A percentile compares a stretch with the other conserved stretches of the same genome.
These are phyloP conservation scores for Fusarium sororula DNA, from an alignment of 2,329 filamentous ascomycete species.

Conservation along the genomic window DNA sequence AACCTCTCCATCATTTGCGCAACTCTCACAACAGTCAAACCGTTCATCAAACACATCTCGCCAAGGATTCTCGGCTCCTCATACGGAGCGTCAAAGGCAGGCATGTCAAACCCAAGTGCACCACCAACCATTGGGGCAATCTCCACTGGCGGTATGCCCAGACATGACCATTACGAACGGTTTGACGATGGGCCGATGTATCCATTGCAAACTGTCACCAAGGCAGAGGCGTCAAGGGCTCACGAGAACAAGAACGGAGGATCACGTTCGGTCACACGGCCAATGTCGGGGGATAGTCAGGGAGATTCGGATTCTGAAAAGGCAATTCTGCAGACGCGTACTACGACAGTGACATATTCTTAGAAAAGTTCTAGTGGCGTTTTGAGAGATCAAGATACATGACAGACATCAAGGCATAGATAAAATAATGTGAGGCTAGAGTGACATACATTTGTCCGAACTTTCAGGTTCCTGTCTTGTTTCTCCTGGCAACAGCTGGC, in stretches of 20 bases:
- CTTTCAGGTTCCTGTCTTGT: not conserved
- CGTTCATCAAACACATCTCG: conserved; percentile 22
- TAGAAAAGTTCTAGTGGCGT: not conserved
- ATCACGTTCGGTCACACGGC: not conserved
- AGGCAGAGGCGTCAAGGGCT: not conserved
- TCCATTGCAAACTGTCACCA: conserved; percentile 4
- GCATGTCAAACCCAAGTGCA: conserved; percentile 14
- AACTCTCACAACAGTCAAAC: conserved; percentile 18
- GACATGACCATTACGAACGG: conserved; percentile 6
- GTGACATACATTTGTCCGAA: not conserved
- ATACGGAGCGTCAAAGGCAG: not conserved
- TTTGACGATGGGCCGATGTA: conserved; percentile 13
- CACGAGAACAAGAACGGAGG: not conserved
- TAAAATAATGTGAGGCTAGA: not conserved
- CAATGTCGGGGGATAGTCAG: not conserved
- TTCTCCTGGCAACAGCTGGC: too few species aligned
- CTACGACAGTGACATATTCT: conserved; percentile 2
- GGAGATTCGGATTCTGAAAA: conserved; percentile 16
- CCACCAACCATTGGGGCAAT: conserved; percentile 17
- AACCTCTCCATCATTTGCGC: conserved; percentile 31
- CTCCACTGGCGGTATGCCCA: not conserved
- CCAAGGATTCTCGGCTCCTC: conserved; percentile 14
- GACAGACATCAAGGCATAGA: not conserved
- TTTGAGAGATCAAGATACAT: not conserved
- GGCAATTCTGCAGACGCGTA: conserved; percentile 16